Evolutionary conservation across 345 rosid species (phyloP).

Genomic region (Citrus trifoliata): DNA sequence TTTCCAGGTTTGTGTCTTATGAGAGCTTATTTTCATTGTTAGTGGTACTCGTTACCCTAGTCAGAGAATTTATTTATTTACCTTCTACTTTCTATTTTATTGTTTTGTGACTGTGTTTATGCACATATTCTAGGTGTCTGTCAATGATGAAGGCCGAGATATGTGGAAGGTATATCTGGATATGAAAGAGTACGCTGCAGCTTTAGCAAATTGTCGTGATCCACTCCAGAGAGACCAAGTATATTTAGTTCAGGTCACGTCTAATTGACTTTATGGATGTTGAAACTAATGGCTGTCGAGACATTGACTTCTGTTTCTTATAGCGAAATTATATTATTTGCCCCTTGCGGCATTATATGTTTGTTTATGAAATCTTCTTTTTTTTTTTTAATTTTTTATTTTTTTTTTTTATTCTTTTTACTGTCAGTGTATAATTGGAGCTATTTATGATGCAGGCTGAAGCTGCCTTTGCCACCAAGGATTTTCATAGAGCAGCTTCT

Average conservation of each 20-base stretch:
- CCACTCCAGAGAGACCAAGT: constrained; percentile 97
- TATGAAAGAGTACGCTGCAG: constrained; percentile 93
- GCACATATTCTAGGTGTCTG: constrained; percentile 68
- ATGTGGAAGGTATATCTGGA: constrained; percentile 99
- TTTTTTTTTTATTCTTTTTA: not conserved
- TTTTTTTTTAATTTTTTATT: not conserved
- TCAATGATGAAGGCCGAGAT: constrained; percentile 90
- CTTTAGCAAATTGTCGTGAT: constrained; percentile 84
- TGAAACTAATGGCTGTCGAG: constrained; percentile 6
- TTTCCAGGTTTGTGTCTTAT: constrained; percentile 62
- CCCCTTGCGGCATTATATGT: not conserved
- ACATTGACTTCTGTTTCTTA: constrained; percentile 5
- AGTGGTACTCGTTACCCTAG: constrained; percentile 5
- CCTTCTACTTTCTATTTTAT: not conserved
- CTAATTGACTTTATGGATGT: not conserved
- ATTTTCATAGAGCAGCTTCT: constrained; percentile 90
- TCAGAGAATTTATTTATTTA: not conserved
- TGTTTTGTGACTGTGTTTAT: constrained; percentile 3
- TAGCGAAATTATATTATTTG: not conserved
- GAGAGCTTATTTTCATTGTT: constrained; percentile 18
- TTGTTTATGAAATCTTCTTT: constrained; percentile 14
- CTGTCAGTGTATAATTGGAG: constrained; percentile 22
- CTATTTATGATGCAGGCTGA: constrained; percentile 77
- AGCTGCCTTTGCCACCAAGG: constrained; percentile 78
- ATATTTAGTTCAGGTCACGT: constrained; percentile 85